Percentiles rank a stretch among this genome's conserved stretches.
Conservation (phyloP, 345 rosid genomes). For the Abelmoschus esculentus region DNA sequence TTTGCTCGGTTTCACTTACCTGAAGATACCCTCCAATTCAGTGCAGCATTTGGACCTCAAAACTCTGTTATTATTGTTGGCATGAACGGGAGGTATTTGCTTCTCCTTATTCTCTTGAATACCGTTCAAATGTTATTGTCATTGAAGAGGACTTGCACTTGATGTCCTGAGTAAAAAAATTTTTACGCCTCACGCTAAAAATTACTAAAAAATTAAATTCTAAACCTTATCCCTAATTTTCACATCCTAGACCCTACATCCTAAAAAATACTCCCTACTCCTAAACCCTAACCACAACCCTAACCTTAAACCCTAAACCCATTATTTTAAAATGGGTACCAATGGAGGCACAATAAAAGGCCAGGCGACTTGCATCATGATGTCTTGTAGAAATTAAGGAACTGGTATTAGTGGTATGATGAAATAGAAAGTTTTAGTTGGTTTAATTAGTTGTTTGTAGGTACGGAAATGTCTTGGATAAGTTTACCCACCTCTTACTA, state of each 20-base stretch:
- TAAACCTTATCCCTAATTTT: too few species aligned
- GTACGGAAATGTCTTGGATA: background rate
- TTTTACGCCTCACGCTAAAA: too few species aligned
- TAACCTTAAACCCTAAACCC: too few species aligned
- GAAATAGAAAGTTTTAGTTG: background rate
- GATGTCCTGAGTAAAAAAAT: background rate
- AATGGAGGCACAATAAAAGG: too few species aligned
- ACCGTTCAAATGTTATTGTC: background rate
- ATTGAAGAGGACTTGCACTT: background rate
- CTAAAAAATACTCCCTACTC: too few species aligned
- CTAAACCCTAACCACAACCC: too few species aligned
- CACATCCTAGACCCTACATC: too few species aligned
- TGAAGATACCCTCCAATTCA: constrained; percentile 61
- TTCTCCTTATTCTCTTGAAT: background rate
- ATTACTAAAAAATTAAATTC: too few species aligned
- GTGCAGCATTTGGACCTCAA: constrained; percentile 78
- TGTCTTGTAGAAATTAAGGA: background rate
- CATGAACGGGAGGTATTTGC: constrained; percentile 73
- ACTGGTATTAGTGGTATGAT: background rate
- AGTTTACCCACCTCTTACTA: background rate
- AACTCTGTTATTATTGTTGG: constrained; percentile 66
- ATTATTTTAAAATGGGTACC: too few species aligned
- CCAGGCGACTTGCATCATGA: too few species aligned
- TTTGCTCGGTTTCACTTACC: constrained; percentile 83
- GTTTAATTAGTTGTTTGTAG: background rate